Evolutionary conservation across 2,329 filamentous ascomycete species (phyloP).

Genomic region (Trichoderma koningiopsis): DNA sequence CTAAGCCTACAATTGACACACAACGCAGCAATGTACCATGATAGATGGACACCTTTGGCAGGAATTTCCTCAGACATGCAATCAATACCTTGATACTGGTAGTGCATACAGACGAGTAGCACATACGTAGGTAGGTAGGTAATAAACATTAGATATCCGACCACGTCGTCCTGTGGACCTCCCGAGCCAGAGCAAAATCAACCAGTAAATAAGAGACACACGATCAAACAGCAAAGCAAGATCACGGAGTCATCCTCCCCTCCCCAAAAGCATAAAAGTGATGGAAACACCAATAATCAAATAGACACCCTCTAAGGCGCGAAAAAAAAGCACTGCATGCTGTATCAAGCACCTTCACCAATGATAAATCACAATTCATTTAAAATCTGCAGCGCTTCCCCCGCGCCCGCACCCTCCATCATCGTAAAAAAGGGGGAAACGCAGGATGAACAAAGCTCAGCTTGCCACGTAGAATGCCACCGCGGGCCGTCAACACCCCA

Average conservation of each 20-base stretch:
- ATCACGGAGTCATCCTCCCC: not conserved
- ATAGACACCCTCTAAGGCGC: not conserved
- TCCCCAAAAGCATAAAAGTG: not conserved
- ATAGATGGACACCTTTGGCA: constrained; percentile 3
- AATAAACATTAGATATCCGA: not conserved
- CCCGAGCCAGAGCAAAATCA: not conserved
- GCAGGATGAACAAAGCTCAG: not conserved
- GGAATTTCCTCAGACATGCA: not conserved
- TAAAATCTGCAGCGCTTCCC: not conserved
- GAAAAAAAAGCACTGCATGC: not conserved
- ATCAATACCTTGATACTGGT: not conserved
- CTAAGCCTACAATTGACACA: not conserved
- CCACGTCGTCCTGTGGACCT: not conserved
- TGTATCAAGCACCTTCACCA: not conserved
- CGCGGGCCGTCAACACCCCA: constrained; percentile 7
- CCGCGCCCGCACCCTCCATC: not conserved
- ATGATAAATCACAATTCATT: not conserved
- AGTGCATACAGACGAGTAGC: not conserved
- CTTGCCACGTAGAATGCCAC: constrained; percentile 19
- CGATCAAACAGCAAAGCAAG: not conserved
- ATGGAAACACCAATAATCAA: not conserved
- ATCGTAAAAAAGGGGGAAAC: not conserved
- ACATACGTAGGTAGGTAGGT: not conserved
- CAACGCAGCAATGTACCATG: not conserved
- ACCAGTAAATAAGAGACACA: constrained; percentile 15